Evolutionary conservation across 2,329 filamentous ascomycete species (phyloP), one percentile per base, ranked within the genome.

Genomic region (Nemania abortiva): DNA sequence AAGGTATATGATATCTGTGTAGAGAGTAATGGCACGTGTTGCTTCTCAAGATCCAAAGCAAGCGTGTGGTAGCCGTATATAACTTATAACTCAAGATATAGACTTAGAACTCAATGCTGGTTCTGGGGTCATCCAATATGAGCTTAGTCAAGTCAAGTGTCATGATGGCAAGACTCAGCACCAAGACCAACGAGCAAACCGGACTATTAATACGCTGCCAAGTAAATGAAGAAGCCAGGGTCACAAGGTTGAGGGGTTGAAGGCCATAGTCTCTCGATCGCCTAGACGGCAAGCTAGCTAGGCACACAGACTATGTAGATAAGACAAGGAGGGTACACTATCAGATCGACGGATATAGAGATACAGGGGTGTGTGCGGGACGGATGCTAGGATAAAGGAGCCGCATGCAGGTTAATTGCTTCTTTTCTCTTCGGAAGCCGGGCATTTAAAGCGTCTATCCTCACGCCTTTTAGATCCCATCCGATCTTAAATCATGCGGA

Each of bases 351-450:
- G 31, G 34, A 50, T 60, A 65, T 39, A 58, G 54, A 47, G 24
- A 27, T 52, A 55, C 68, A 66, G 59, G 62, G 61, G 55, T 50
- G 50, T 37, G 47, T 47, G 47, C 53, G 61, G 22, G 39, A 63
- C 18, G 31, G 18, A 49, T 50, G 27, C 50, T 52, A 55, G 58
- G 37, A 52, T 27, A 37, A 37, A 59, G 64, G 70, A 72, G 70
- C 70, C 70, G 70, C 68, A 72, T 69, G 54, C 52, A 37, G 42
- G 49, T 60, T 52, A 47, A 27, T 27, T 65, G 63, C 37, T 31
- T 62, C 56, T 60, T 55, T 53, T 27, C 39, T 62, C 54, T 58
- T 57, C 55, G 42, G 15, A 52, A 45, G 50, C 49, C 39, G 54
- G 52, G 29, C 27, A 37, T 54, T 56, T 47, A 53, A 27, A 6